These are phyloP conservation scores for Russula ochroleuca DNA, from an alignment of 768 basidiomycete species.

Conservation along the genomic window DNA sequence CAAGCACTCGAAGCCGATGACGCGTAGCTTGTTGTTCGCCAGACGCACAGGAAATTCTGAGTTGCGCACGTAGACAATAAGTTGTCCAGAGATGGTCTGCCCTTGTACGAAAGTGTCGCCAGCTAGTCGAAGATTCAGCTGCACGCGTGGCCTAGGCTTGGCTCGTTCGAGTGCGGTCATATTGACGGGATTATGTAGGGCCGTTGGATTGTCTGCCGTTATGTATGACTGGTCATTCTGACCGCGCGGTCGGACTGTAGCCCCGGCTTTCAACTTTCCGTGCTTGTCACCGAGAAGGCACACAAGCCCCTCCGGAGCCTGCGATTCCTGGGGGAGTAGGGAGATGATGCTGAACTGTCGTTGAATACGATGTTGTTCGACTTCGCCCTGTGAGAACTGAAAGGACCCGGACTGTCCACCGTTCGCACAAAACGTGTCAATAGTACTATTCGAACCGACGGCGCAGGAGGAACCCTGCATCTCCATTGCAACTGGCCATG, in stretches of 20 bases:
- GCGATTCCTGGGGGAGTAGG: slow-evolving; percentile 44
- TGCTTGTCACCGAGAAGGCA: slow-evolving; percentile 58
- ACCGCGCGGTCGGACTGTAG: slow-evolving; percentile 41
- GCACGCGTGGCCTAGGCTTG: slow-evolving; percentile 67
- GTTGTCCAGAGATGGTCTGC: slow-evolving; percentile 59
- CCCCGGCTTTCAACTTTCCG: slow-evolving; percentile 52
- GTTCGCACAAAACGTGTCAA: slow-evolving; percentile 13
- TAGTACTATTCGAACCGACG: not conserved
- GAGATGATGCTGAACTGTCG: slow-evolving; percentile 51
- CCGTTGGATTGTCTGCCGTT: not conserved
- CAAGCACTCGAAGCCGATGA: slow-evolving; percentile 81
- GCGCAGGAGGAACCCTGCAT: not conserved
- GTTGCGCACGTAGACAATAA: slow-evolving; percentile 61
- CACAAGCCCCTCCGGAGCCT: slow-evolving; percentile 55
- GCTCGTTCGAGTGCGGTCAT: slow-evolving; percentile 62
- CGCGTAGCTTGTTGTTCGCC: slow-evolving; percentile 69
- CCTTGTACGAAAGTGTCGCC: slow-evolving; percentile 78
- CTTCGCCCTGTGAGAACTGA: not conserved
- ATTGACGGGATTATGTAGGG: slow-evolving; percentile 26
- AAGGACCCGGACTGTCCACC: not conserved
- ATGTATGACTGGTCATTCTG: slow-evolving; percentile 3
- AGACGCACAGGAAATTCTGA: slow-evolving; percentile 59
- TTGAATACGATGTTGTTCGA: slow-evolving; percentile 17
- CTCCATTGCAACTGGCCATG: not conserved
- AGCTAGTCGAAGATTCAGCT: slow-evolving; percentile 76